phyloP scores from a whole-genome alignment of 345 rosid species.

The Psidium guajava region DNA sequence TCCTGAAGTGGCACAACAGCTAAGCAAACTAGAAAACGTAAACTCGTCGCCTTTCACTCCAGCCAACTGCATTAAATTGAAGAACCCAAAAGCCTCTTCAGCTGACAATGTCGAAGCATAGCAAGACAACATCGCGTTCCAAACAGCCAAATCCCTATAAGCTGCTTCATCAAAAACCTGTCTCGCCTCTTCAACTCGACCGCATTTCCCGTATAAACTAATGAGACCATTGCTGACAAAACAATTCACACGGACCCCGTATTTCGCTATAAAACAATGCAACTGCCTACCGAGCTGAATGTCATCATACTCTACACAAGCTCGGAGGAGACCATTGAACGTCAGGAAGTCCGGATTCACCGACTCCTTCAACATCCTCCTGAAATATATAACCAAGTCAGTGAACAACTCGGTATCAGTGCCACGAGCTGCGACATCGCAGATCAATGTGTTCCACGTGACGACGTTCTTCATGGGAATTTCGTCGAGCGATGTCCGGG shows the following conservation, averaged over 20 bases:
- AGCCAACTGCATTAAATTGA: slow-evolving; percentile 30
- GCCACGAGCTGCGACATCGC: slow-evolving; percentile 16
- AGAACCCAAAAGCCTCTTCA: slow-evolving; percentile 30
- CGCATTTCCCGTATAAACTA: slow-evolving; percentile 62
- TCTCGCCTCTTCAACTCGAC: slow-evolving; percentile 31
- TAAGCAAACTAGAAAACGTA: slow-evolving; percentile 50
- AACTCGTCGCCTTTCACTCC: slow-evolving; percentile 35
- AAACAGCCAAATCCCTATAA: slow-evolving; percentile 40
- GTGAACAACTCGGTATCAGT: not conserved
- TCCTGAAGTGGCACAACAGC: slow-evolving; percentile 23
- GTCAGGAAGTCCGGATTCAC: slow-evolving; percentile 41
- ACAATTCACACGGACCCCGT: slow-evolving; percentile 28
- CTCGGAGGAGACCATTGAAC: slow-evolving; percentile 36
- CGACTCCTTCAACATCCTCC: slow-evolving; percentile 25
- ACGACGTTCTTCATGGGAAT: slow-evolving; percentile 46
- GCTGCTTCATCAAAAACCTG: slow-evolving; percentile 28
- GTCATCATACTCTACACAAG: slow-evolving; percentile 23
- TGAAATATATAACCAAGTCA: slow-evolving; percentile 20
- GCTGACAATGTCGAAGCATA: slow-evolving; percentile 35
- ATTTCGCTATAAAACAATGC: slow-evolving; percentile 44
- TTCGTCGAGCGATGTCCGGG: slow-evolving; percentile 50
- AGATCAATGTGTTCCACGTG: slow-evolving; percentile 56
- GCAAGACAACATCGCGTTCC: slow-evolving; percentile 54
- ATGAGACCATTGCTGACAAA: slow-evolving; percentile 36
- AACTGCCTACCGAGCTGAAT: slow-evolving; percentile 31